Conservation (phyloP, 2,329 filamentous ascomycete species). For the Scedosporium apiospermum region DNA sequence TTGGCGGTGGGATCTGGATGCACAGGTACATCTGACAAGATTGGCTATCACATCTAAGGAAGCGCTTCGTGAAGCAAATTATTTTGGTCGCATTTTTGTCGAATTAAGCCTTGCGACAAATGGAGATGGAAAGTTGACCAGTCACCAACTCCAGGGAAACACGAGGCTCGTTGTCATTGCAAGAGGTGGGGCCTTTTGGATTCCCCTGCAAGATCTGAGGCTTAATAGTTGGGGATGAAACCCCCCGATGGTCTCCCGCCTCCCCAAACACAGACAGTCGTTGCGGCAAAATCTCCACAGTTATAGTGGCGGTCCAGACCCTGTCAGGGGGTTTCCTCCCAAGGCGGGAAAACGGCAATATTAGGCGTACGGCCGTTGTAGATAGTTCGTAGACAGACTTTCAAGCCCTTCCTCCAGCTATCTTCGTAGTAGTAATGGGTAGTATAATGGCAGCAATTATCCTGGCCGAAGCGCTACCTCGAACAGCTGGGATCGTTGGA, state of each 20-base stretch:
- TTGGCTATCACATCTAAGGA: not conserved
- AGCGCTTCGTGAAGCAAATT: not conserved
- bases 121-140: too few species aligned
- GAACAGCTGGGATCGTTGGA: not conserved
- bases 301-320: not conserved
- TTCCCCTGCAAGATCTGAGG: not conserved
- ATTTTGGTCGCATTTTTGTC: not conserved
- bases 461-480: not conserved
- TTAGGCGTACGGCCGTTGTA: not conserved
- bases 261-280: not conserved
- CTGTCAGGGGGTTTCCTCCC: not conserved
- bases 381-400: too few species aligned
- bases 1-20: not conserved
- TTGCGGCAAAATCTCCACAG: slow-evolving; percentile 1
- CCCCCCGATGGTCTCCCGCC: not conserved
- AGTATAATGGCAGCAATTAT: not conserved
- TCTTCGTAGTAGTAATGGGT: too few species aligned
- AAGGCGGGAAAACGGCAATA: not conserved
- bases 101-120: too few species aligned
- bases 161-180: too few species aligned
- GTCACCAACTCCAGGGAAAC: too few species aligned
- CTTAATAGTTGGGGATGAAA: not conserved
- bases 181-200: too few species aligned
- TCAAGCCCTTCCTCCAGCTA: not conserved
- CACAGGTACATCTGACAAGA: not conserved